A percentile compares a stretch with the other conserved stretches of the same genome.
Evolutionary conservation across 225 moss, liverwort and hornwort genomes (phyloP).

Genomic region (Asterella californica): DNA sequence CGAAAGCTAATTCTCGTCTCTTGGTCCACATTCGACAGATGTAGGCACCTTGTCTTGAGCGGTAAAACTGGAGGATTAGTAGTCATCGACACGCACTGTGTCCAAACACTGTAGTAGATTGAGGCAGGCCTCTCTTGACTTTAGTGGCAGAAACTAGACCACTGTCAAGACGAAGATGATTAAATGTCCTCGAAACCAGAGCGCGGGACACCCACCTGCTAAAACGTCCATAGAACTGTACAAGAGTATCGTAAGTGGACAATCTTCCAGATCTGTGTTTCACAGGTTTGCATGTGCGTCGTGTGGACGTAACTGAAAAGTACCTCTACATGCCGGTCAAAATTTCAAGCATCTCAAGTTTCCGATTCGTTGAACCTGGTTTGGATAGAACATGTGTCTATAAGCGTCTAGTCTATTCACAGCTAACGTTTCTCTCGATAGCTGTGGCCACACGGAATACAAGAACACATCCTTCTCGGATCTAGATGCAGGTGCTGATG

Average conservation of each 20-base stretch:
- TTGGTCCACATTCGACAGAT: neutral
- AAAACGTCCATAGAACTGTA: neutral
- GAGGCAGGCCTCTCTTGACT: too few relatives aligned
- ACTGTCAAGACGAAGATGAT: neutral
- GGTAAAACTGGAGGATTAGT: neutral
- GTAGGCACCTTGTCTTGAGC: neutral
- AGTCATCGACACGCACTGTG: neutral
- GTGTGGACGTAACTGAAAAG: neutral
- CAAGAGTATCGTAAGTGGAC: neutral
- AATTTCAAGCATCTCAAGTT: neutral
- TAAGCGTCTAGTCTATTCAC: neutral
- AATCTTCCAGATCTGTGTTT: neutral
- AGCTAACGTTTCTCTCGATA: neutral
- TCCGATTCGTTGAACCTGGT: neutral
- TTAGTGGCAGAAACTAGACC: neutral
- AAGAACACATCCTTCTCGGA: neutral
- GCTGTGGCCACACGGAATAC: neutral
- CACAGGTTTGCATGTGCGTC: neutral
- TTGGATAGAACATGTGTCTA: neutral
- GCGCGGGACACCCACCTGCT: neutral
- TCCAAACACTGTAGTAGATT: too few relatives aligned
- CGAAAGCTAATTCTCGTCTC: constrained; percentile 12
- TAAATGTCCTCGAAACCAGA: neutral
- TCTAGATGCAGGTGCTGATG: neutral
- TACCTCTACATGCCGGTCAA: neutral